Evolutionary conservation across 108 stramenopile genomes (phyloP).

Genomic region (Pseudonitzschia multiseries): DNA sequence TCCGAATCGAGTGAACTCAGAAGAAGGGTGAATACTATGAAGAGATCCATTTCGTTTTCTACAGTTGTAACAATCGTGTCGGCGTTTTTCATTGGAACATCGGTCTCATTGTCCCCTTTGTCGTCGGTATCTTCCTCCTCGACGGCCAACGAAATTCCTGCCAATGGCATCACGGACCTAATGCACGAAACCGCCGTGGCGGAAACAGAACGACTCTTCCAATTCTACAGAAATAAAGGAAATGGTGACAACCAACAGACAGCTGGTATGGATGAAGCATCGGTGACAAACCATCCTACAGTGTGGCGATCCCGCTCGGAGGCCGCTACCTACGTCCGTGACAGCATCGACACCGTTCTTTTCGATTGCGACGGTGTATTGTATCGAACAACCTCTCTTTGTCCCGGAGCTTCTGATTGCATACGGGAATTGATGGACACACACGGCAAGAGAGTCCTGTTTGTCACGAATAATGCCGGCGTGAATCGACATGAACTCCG

Average conservation of each 20-base stretch:
- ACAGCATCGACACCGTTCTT: constrained; percentile 61
- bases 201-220: constrained; percentile 3
- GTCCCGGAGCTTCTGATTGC: constrained; percentile 61
- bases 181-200: not conserved
- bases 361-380: constrained; percentile 91
- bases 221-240: not conserved
- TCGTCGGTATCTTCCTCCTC: not conserved
- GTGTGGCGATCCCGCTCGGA: constrained; percentile 39
- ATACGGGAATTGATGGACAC: constrained; percentile 38
- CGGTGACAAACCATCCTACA: constrained; percentile 23
- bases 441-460: constrained; percentile 64
- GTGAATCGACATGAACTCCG: constrained; percentile 60
- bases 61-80: too few species aligned
- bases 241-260: not conserved
- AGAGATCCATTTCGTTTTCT: too few species aligned
- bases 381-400: constrained; percentile 65
- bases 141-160: not conserved
- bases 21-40: too few species aligned
- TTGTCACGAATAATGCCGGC: constrained; percentile 85
- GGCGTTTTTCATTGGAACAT: not conserved
- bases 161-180: not conserved
- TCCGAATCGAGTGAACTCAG: too few species aligned
- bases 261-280: not conserved
- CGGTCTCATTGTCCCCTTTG: not conserved
- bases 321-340: constrained; percentile 28